Evolutionary conservation across 371 early-diverging fungal species (phyloP), one percentile per base, ranked within the genome.

Genomic region (Sporodiniella umbellata): DNA sequence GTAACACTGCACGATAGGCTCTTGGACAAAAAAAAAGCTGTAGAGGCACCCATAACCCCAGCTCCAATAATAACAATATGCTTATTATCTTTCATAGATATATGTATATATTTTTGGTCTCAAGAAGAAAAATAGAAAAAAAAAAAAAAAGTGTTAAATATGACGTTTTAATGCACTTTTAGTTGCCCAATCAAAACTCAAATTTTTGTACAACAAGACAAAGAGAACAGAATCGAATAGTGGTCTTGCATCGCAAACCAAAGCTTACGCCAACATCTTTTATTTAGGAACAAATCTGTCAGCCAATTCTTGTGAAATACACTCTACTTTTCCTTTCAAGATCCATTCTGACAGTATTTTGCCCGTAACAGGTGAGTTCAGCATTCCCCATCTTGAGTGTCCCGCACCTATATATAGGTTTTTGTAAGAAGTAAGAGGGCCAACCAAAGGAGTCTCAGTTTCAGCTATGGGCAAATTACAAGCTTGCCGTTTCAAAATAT

Each of bases 381-480:
- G 65, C 22, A 88, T 88, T 23, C 89, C 89, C 89, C 89, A 88
- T 50, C 79, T 80, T 3, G 75, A 71, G 53, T 88, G 88, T 1
- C 87, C 89, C 1, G 86, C 68, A 0, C 84, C 87, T 24, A 87
- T 50, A 52, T 61, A 79, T 15, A 87, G 49, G 5, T 77, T 71
- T 18, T 68, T 55, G 18, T 75, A 59, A 14, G 53, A 48, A 5
- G 79, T 75, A 17, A 85, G 71, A 19, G 63, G 55, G 0, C 88
- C 85, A 54, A 88, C 81, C 6, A 84, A 55, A 0, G 88, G 86
- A 8, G 64, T 48, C 4, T 76, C 28, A 5, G 47, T 80, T 22
- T 75, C 67, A 3, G 81, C 71, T 8, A 76, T 66, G 1, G 88
- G 88, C 38, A 88, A 55, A 49, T 80, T 87, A 43, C 87, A 85